phyloP scores from a whole-genome alignment of 345 rosid genomes.

The Theobroma cacao region DNA sequence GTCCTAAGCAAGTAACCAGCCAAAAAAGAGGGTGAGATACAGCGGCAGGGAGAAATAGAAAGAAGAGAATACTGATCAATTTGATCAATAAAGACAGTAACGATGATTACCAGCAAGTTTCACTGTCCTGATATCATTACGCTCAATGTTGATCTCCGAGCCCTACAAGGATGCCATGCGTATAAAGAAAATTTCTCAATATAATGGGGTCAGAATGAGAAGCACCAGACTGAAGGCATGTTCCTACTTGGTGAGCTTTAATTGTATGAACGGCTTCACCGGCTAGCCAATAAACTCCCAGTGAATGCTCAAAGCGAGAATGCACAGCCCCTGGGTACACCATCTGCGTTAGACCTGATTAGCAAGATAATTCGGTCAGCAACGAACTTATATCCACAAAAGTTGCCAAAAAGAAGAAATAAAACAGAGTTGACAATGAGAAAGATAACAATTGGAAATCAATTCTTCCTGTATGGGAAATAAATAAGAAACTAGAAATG shows the following conservation, averaged over 20 bases:
- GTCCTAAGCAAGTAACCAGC: conserved; percentile 37
- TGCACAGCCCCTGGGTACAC: conserved; percentile 78
- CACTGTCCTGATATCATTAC: conserved; percentile 52
- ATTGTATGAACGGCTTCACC: conserved; percentile 46
- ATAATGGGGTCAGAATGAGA: not conserved
- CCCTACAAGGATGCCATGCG: conserved; percentile 39
- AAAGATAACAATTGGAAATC: not conserved
- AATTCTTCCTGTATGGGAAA: not conserved
- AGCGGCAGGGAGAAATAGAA: not conserved
- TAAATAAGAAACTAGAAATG: not conserved
- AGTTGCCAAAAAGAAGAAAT: not conserved
- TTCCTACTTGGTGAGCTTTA: conserved; percentile 45
- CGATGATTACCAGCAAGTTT: conserved; percentile 70
- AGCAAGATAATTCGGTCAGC: not conserved
- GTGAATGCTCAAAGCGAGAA: conserved; percentile 70
- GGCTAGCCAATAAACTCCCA: conserved; percentile 71
- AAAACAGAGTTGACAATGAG: not conserved
- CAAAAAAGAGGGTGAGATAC: not conserved
- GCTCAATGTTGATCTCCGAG: conserved; percentile 53
- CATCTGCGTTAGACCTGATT: conserved; percentile 48
- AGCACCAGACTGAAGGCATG: not conserved
- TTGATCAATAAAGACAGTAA: too few species aligned
- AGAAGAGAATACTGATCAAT: not conserved
- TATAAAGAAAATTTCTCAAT: conserved; percentile 4
- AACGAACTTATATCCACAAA: not conserved